Percentiles rank a stretch among this genome's conserved stretches.
Conservation (phyloP, 2,329 filamentous ascomycete genomes). For the Rugonectria rugulosa region DNA sequence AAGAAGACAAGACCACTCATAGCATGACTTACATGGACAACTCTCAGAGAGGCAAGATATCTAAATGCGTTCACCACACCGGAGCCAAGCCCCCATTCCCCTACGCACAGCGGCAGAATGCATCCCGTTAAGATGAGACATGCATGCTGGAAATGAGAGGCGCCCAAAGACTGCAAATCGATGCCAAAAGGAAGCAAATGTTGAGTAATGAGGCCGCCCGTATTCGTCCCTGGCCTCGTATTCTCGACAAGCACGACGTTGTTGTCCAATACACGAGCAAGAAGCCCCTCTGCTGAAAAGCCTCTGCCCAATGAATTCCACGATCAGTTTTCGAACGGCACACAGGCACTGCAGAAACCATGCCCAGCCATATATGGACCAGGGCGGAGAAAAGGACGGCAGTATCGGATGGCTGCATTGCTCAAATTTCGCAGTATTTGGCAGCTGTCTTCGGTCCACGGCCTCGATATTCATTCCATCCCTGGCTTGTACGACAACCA, state of each 20-base stretch:
- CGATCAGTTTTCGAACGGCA: not conserved
- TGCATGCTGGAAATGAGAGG: not conserved
- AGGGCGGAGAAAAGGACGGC: too few species aligned
- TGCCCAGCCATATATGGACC: too few species aligned
- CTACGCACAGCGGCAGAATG: not conserved
- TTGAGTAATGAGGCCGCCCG: not conserved
- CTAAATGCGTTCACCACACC: not conserved
- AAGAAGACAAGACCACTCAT: not conserved
- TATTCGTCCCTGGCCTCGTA: not conserved
- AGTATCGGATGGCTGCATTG: too few species aligned
- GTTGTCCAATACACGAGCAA: too few species aligned
- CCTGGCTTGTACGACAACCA: too few species aligned
- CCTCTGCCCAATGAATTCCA: not conserved
- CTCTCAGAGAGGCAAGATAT: not conserved
- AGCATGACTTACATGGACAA: not conserved
- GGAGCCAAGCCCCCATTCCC: not conserved
- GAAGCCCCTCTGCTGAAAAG: too few species aligned
- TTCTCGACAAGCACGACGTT: constrained; percentile 1
- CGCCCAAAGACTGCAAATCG: too few species aligned
- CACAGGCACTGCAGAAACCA: not conserved
- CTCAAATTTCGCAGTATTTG: too few species aligned
- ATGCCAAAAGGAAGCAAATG: not conserved
- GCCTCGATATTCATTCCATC: too few species aligned
- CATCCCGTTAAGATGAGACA: not conserved
- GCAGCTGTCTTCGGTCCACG: too few species aligned